phyloP scores from a whole-genome alignment of 2,329 filamentous ascomycete species.

The Keithomyces neogunnii region DNA sequence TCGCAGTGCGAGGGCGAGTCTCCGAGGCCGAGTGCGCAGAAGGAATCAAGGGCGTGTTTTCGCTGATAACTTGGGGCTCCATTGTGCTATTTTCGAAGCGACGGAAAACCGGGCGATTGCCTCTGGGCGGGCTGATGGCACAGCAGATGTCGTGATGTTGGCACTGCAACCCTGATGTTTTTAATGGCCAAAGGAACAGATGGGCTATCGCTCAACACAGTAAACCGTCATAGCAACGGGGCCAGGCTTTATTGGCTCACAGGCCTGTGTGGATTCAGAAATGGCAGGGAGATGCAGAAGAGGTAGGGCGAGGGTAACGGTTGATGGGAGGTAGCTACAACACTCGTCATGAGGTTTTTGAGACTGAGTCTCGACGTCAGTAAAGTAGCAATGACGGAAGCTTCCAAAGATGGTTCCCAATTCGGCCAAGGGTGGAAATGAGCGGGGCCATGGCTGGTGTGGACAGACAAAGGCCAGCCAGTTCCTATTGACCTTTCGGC shows the following conservation, averaged over 20 bases:
- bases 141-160: neutral
- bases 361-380: neutral
- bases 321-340: neutral
- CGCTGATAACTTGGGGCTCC: slow-evolving; percentile 19
- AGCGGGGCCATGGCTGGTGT: neutral
- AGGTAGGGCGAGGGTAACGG: neutral
- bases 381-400: neutral
- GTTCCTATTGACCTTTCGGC: no score
- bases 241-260: neutral
- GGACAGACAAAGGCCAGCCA: no score
- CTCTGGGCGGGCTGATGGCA: neutral
- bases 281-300: neutral
- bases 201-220: neutral
- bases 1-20: slow-evolving; percentile 35
- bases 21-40: slow-evolving; percentile 14
- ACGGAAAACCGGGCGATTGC: neutral
- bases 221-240: neutral
- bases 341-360: neutral
- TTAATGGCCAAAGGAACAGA: neutral
- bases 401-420: slow-evolving; percentile 2
- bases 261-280: neutral
- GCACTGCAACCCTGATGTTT: neutral
- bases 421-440: slow-evolving; percentile 4
- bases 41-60: slow-evolving; percentile 27
- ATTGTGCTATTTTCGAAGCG: slow-evolving; percentile 6